These are phyloP conservation scores for Ceratocystis cacaofunesta DNA, from an alignment of 2,329 filamentous ascomycete genomes.

Conservation along the genomic window DNA sequence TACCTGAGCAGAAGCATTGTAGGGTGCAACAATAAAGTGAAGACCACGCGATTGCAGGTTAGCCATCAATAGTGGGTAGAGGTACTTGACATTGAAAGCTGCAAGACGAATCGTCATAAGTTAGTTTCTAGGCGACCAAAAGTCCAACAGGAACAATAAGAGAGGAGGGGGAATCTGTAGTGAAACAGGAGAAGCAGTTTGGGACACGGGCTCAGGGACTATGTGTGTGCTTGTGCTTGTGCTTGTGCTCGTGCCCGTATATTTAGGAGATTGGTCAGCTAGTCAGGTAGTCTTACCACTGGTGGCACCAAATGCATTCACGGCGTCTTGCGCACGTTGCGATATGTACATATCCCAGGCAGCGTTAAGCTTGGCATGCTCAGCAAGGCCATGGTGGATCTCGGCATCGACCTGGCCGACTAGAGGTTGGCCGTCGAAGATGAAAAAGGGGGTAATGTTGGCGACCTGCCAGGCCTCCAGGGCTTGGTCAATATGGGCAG, in stretches of 20 bases:
- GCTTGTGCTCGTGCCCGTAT: too few species aligned
- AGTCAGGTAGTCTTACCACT: conserved; percentile 41
- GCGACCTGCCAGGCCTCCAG: conserved; percentile 56
- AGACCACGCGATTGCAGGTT: conserved; percentile 55
- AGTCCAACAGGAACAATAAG: neutral
- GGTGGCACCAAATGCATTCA: conserved; percentile 65
- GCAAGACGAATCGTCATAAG: conserved; percentile 26
- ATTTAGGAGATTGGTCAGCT: too few species aligned
- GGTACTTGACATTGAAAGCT: conserved; percentile 53
- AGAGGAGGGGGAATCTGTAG: neutral
- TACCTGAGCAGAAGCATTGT: conserved; percentile 77
- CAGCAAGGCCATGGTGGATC: conserved; percentile 47
- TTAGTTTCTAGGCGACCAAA: neutral
- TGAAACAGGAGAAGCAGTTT: neutral
- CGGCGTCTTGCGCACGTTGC: conserved; percentile 64
- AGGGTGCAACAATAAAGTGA: conserved; percentile 71
- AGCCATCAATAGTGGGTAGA: conserved; percentile 63
- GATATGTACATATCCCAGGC: conserved; percentile 83
- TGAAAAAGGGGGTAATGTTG: conserved; percentile 65
- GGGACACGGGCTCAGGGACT: neutral
- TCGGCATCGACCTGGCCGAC: conserved; percentile 59
- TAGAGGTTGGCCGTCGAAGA: conserved; percentile 80
- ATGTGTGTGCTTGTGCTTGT: too few species aligned
- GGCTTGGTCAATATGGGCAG: conserved; percentile 59
- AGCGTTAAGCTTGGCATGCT: conserved; percentile 55